These are phyloP conservation scores for Mycogone perniciosa DNA, from an alignment of 2,329 filamentous ascomycete species.

Conservation along the genomic window DNA sequence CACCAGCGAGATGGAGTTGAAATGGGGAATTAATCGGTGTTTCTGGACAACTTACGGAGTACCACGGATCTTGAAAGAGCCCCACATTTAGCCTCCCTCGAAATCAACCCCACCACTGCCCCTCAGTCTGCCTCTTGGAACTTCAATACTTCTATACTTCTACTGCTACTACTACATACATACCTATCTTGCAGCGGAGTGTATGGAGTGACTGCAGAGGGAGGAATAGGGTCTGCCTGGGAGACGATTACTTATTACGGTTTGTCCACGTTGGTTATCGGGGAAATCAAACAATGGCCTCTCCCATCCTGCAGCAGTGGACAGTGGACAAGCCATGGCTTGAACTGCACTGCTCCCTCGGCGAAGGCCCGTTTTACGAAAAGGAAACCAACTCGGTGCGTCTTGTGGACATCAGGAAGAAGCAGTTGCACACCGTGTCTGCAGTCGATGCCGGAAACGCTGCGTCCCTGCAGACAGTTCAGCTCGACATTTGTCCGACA, in stretches of 20 bases:
- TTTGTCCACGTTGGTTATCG: too few species aligned
- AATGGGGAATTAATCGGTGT: too few species aligned
- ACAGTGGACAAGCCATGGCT: conserved; percentile 50
- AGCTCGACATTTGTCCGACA: conserved; percentile 49
- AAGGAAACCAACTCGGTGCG: conserved; percentile 57
- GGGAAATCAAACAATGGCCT: neutral
- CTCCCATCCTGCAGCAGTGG: conserved; percentile 39
- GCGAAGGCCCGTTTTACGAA: conserved; percentile 72
- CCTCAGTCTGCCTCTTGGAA: conserved; percentile 3
- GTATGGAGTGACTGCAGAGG: too few species aligned
- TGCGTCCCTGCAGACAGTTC: conserved; percentile 55
- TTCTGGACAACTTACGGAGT: too few species aligned
- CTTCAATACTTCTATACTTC: too few species aligned
- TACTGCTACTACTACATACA: too few species aligned
- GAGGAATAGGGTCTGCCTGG: too few species aligned
- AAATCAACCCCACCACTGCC: conserved; percentile 11
- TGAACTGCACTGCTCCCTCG: conserved; percentile 56
- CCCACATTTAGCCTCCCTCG: neutral
- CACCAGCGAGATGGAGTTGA: too few species aligned
- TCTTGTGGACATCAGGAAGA: conserved; percentile 77
- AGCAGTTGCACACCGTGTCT: conserved; percentile 66
- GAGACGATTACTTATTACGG: too few species aligned
- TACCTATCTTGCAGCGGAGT: too few species aligned
- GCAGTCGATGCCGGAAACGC: conserved; percentile 59
- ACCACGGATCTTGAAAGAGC: too few species aligned